These are phyloP conservation scores for Chalaropsis ovoidea DNA, from an alignment of 2,329 filamentous ascomycete species.

Conservation along the genomic window DNA sequence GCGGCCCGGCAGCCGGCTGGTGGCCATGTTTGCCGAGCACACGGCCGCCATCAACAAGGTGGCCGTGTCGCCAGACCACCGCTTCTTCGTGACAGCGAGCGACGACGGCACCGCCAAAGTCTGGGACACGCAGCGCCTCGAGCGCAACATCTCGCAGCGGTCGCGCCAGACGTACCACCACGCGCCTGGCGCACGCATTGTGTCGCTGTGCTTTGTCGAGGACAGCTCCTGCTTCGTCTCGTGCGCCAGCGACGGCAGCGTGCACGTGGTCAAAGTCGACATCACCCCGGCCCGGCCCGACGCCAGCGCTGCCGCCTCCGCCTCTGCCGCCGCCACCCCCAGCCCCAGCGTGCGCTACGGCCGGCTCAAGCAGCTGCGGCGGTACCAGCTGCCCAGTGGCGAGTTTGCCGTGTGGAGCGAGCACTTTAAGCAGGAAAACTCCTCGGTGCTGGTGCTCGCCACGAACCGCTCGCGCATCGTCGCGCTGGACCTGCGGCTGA, in stretches of 20 bases:
- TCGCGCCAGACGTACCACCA: conserved; percentile 80
- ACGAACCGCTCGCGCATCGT: conserved; percentile 78
- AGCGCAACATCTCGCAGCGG: conserved; percentile 80
- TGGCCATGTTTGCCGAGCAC: conserved; percentile 85
- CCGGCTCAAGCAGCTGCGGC: conserved; percentile 63
- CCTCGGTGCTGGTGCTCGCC: conserved; percentile 71
- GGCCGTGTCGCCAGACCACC: conserved; percentile 74
- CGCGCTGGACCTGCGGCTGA: conserved; percentile 76
- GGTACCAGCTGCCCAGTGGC: conserved; percentile 62
- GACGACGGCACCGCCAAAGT: conserved; percentile 85
- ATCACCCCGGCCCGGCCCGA: conserved; percentile 28
- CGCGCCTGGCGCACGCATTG: conserved; percentile 58
- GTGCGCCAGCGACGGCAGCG: conserved; percentile 78
- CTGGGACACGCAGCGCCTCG: conserved; percentile 83
- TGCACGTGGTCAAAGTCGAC: conserved; percentile 79
- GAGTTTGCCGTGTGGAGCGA: conserved; percentile 86
- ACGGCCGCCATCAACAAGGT: conserved; percentile 71
- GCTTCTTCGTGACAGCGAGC: conserved; percentile 88
- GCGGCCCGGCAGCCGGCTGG: conserved; percentile 72
- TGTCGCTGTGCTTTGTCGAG: conserved; percentile 81
- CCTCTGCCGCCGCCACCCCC: not conserved
- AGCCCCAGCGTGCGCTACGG: conserved; percentile 59
- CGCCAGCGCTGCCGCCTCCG: not conserved
- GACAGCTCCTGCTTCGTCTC: conserved; percentile 89
- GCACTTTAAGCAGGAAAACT: conserved; percentile 73